A percentile compares a stretch with the other conserved stretches of the same genome.
Conservation (phyloP, 2,329 filamentous ascomycete genomes). For the Penicillium sclerotiorum region DNA sequence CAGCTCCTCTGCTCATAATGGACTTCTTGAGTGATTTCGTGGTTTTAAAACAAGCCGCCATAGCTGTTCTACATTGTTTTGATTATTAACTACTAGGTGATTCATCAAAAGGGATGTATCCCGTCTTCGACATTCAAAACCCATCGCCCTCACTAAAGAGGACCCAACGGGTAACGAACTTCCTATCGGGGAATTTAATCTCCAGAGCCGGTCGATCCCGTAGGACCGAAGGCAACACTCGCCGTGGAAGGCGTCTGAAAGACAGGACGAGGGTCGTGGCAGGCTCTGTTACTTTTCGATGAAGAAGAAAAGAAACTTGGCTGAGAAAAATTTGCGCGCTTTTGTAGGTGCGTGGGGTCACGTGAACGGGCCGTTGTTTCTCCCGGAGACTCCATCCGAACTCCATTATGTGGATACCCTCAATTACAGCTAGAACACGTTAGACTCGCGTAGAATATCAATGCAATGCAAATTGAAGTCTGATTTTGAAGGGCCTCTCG, state of each 20-base stretch:
- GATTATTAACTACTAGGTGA: background rate
- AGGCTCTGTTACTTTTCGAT: conserved; percentile 66
- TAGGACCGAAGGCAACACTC: conserved; percentile 67
- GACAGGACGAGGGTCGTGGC: conserved; percentile 69
- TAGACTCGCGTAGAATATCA: background rate
- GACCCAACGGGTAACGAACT: conserved; percentile 70
- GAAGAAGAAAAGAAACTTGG: conserved; percentile 50
- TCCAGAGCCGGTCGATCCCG: conserved; percentile 64
- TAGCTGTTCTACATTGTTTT: background rate
- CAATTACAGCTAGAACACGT: background rate
- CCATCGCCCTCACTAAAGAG: conserved; percentile 72
- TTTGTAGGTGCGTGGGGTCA: conserved; percentile 36
- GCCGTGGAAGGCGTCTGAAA: conserved; percentile 52
- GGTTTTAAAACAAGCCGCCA: too few species aligned
- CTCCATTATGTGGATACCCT: background rate
- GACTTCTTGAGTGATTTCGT: too few species aligned
- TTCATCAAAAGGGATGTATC: conserved; percentile 46
- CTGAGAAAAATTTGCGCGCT: conserved; percentile 21
- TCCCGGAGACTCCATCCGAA: conserved; percentile 18
- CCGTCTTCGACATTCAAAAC: conserved; percentile 72
- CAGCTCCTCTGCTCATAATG: too few species aligned
- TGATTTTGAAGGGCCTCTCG: background rate
- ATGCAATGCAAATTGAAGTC: background rate
- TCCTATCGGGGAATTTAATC: conserved; percentile 68
- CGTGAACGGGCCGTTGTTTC: conserved; percentile 31